phyloP scores from a whole-genome alignment of 2,329 filamentous ascomycete species.

The Cytospora mali region DNA sequence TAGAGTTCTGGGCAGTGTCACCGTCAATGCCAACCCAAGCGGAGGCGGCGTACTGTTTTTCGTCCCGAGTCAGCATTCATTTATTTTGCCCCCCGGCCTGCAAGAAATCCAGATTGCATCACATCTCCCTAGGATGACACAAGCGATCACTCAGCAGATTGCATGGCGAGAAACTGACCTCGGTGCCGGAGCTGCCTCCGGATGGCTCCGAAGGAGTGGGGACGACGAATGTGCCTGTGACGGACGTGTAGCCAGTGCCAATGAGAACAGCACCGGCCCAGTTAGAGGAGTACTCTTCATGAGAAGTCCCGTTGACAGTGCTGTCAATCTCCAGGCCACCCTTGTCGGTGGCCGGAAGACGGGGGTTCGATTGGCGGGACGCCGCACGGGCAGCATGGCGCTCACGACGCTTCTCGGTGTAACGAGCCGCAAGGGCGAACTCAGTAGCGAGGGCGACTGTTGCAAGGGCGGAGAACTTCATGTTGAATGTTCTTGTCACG shows the following conservation, averaged over 20 bases:
- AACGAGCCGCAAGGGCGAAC: slow-evolving; percentile 19
- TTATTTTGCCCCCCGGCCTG: no score
- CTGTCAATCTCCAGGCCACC: slow-evolving; percentile 18
- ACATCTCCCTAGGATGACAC: no score
- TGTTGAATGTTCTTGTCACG: slow-evolving; percentile 6
- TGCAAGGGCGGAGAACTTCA: slow-evolving; percentile 21
- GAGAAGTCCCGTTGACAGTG: slow-evolving; percentile 19
- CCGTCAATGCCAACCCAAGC: slow-evolving; percentile 66
- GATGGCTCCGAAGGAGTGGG: slow-evolving; percentile 49
- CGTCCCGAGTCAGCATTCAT: not conserved
- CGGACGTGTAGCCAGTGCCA: slow-evolving; percentile 52
- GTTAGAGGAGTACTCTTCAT: slow-evolving; percentile 41
- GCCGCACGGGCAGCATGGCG: slow-evolving; percentile 21
- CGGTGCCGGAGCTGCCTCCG: slow-evolving; percentile 38
- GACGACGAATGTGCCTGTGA: slow-evolving; percentile 55
- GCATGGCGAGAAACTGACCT: slow-evolving; percentile 24
- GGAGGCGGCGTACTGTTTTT: slow-evolving; percentile 46
- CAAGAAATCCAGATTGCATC: no score
- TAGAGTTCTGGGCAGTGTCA: slow-evolving; percentile 55
- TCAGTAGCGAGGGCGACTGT: slow-evolving; percentile 17
- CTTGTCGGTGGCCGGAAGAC: slow-evolving; percentile 22
- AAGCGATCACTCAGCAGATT: no score
- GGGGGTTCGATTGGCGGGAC: slow-evolving; percentile 5
- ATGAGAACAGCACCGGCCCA: slow-evolving; percentile 61
- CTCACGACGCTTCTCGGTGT: slow-evolving; percentile 25